These are phyloP conservation scores for Hapsidospora chrysogenum DNA, from an alignment of 495 filamentous ascomycete genomes.

Conservation along the genomic window DNA sequence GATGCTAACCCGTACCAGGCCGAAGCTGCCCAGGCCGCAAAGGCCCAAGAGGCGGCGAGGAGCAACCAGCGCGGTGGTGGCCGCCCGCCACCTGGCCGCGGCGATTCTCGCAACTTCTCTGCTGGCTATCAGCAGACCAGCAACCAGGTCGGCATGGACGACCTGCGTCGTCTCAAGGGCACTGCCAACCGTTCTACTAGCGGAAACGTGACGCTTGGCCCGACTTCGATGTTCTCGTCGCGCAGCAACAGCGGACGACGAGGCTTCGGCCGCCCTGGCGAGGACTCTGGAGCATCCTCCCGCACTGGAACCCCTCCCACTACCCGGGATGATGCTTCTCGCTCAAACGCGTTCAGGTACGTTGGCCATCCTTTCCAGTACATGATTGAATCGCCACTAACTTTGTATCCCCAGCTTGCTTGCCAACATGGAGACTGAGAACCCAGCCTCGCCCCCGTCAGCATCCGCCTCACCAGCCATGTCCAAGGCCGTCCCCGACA, in stretches of 20 bases:
- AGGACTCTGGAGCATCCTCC: slow-evolving; percentile 61
- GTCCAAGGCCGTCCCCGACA: slow-evolving; percentile 45
- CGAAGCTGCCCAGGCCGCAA: slow-evolving; percentile 56
- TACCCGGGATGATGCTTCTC: slow-evolving; percentile 47
- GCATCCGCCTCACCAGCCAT: slow-evolving; percentile 39
- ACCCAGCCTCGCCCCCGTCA: slow-evolving; percentile 45
- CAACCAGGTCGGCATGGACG: slow-evolving; percentile 76
- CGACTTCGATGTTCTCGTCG: slow-evolving; percentile 60
- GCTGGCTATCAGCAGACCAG: slow-evolving; percentile 40
- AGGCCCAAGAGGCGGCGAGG: slow-evolving; percentile 43
- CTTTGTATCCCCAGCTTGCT: slow-evolving; percentile 22
- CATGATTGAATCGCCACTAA: slow-evolving; percentile 10
- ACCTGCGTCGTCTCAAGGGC: slow-evolving; percentile 62
- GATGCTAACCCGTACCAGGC: slow-evolving; percentile 17
- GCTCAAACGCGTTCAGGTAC: slow-evolving; percentile 84
- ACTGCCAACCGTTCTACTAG: slow-evolving; percentile 34
- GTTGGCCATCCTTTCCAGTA: slow-evolving; percentile 13
- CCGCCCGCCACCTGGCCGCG: slow-evolving; percentile 57
- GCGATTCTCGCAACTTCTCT: slow-evolving; percentile 71
- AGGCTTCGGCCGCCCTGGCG: slow-evolving; percentile 44
- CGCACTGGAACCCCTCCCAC: slow-evolving; percentile 75
- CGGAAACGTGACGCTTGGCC: slow-evolving; percentile 53
- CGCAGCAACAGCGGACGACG: slow-evolving; percentile 67
- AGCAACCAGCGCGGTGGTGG: slow-evolving; percentile 41
- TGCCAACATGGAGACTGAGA: slow-evolving; percentile 32